Evolutionary conservation across 1,284 basidiomycete species (phyloP).

Genomic region (Xerocomus minutiporus): DNA sequence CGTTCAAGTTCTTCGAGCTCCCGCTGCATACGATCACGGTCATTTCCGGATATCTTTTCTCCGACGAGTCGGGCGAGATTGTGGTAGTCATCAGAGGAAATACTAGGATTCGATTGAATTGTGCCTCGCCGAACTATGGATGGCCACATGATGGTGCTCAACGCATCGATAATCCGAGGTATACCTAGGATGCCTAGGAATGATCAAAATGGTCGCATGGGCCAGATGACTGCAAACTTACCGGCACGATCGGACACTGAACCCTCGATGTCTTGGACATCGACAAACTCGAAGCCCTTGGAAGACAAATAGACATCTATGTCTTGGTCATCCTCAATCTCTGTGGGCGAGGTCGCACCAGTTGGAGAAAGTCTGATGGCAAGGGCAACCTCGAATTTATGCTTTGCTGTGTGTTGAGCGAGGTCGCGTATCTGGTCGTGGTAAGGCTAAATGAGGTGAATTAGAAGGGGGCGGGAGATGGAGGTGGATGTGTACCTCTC

Average conservation of each 20-base stretch:
- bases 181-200: conserved; percentile 53
- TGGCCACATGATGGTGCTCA: conserved; percentile 84
- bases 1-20: conserved; percentile 57
- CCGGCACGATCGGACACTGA: conserved; percentile 15
- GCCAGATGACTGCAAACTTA: conserved; percentile 9
- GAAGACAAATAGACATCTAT: conserved; percentile 62
- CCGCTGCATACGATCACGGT: conserved; percentile 36
- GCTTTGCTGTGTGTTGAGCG: conserved; percentile 41
- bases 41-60: conserved; percentile 16
- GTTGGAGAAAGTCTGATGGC: conserved; percentile 49
- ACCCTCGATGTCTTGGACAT: conserved; percentile 29
- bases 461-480: conserved; percentile 6
- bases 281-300: conserved; percentile 71
- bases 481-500: conserved; percentile 46
- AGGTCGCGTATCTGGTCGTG: conserved; percentile 49
- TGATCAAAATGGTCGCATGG: background rate
- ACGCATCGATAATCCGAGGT: conserved; percentile 65
- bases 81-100: conserved; percentile 19
- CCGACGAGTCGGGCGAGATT: conserved; percentile 22
- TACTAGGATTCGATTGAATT: background rate
- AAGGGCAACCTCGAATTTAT: conserved; percentile 65
- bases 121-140: conserved; percentile 46
- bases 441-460: conserved; percentile 43
- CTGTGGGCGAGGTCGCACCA: conserved; percentile 5
- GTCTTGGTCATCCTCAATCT: conserved; percentile 38